Evolutionary conservation across 2,329 filamentous ascomycete species (phyloP).

Genomic region (Cladosporium sp.): DNA sequence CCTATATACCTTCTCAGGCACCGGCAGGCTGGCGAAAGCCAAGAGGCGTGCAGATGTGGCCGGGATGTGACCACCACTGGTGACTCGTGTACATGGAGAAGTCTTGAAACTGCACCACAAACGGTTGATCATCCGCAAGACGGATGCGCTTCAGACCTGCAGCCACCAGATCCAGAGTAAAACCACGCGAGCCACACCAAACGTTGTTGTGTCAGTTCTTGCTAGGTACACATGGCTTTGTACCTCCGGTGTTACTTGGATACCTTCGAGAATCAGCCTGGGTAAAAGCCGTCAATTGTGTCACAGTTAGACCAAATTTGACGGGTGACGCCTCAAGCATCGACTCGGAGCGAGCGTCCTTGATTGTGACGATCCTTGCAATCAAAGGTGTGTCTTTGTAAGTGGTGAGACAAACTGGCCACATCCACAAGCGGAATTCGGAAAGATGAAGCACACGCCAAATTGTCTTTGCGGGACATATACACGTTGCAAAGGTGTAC

Average conservation of each 20-base stretch:
- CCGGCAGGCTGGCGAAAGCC: not conserved
- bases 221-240: not conserved
- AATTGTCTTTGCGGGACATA: not conserved
- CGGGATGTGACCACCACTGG: not conserved
- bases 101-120: not conserved
- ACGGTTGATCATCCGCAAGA: not conserved
- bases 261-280: too few species aligned
- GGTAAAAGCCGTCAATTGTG: too few species aligned
- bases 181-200: not conserved
- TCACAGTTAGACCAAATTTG: not conserved
- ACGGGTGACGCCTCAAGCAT: not conserved
- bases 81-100: not conserved
- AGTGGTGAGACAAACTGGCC: not conserved
- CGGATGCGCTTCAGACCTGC: not conserved
- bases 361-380: not conserved
- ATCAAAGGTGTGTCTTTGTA: not conserved
- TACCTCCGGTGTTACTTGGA: too few species aligned
- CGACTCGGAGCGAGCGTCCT: not conserved
- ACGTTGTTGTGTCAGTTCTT: not conserved
- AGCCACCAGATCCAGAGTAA: not conserved
- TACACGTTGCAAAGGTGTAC: not conserved
- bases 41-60: constrained; percentile 1
- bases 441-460: not conserved
- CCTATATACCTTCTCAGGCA: not conserved
- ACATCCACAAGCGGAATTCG: not conserved